Conservation (phyloP, 2,329 filamentous ascomycete species). For the Pseudophaeomoniella oleicola region DNA sequence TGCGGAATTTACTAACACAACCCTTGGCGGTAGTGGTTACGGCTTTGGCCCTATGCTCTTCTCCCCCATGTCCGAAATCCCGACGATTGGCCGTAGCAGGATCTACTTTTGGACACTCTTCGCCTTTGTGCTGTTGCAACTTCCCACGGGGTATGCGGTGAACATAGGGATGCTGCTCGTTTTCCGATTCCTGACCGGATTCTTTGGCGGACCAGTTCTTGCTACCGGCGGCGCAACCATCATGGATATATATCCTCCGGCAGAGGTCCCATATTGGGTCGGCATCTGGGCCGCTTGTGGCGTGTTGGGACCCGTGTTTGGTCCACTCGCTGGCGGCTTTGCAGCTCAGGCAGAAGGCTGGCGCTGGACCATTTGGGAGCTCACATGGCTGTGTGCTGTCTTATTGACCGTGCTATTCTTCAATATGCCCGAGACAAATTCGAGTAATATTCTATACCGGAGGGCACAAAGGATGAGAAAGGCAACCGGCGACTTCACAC, state of each 20-base stretch:
- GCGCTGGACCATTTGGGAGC: conserved; percentile 47
- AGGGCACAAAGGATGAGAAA: conserved; percentile 48
- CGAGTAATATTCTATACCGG: conserved; percentile 44
- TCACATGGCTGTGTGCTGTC: conserved; percentile 46
- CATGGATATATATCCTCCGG: conserved; percentile 34
- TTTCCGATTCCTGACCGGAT: conserved; percentile 49
- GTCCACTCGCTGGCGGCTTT: conserved; percentile 47
- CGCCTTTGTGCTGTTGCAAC: conserved; percentile 51
- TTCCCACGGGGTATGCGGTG: conserved; percentile 47
- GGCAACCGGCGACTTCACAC: conserved; percentile 39
- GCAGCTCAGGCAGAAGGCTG: conserved; percentile 42
- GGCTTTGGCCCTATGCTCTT: conserved; percentile 23
- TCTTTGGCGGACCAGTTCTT: conserved; percentile 52
- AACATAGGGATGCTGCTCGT: conserved; percentile 52
- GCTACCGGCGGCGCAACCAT: conserved; percentile 39
- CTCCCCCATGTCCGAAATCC: conserved; percentile 53
- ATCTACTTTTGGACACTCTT: conserved; percentile 55
- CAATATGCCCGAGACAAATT: conserved; percentile 49
- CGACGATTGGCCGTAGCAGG: conserved; percentile 50
- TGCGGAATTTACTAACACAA: too few relatives aligned
- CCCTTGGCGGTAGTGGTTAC: conserved; percentile 2
- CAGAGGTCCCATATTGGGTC: conserved; percentile 43
- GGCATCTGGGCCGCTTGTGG: conserved; percentile 40
- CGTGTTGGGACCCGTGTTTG: conserved; percentile 38
- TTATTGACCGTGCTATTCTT: conserved; percentile 47